phyloP scores from a whole-genome alignment of 495 filamentous ascomycete genomes.

The Aspergillus homomorphus region DNA sequence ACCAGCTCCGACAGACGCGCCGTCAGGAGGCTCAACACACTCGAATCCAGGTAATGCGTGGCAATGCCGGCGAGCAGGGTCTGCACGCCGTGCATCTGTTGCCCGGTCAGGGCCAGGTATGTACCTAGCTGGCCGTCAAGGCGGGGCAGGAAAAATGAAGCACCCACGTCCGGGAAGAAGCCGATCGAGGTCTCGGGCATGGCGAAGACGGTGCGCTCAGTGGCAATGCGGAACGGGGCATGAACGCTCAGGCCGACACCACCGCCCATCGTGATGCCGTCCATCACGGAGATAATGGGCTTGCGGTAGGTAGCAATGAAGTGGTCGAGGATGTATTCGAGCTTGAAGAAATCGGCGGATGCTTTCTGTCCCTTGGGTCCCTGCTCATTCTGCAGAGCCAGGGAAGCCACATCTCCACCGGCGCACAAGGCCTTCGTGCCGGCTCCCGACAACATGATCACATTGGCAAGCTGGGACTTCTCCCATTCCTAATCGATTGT shows the following conservation, averaged over 20 bases:
- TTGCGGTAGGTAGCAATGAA: slow-evolving; percentile 91
- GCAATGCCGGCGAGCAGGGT: slow-evolving; percentile 79
- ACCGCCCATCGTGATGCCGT: slow-evolving; percentile 97
- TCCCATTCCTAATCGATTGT: slow-evolving; percentile 67
- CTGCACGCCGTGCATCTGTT: slow-evolving; percentile 74
- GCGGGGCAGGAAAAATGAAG: slow-evolving; percentile 88
- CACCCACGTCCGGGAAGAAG: slow-evolving; percentile 97
- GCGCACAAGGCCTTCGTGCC: slow-evolving; percentile 86
- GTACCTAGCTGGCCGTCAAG: slow-evolving; percentile 81
- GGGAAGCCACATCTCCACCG: slow-evolving; percentile 80
- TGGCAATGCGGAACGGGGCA: slow-evolving; percentile 93
- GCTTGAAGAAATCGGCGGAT: slow-evolving; percentile 80
- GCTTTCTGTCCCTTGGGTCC: slow-evolving; percentile 62
- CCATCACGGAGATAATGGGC: slow-evolving; percentile 94
- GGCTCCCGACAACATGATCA: slow-evolving; percentile 86
- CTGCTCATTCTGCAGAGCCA: slow-evolving; percentile 67
- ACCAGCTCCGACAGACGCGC: slow-evolving; percentile 81
- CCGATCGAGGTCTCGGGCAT: slow-evolving; percentile 99
- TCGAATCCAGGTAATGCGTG: slow-evolving; percentile 93
- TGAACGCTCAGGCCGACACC: slow-evolving; percentile 93
- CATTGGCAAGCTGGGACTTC: slow-evolving; percentile 88
- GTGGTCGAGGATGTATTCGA: slow-evolving; percentile 94
- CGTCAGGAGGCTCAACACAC: slow-evolving; percentile 73
- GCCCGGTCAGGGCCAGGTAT: slow-evolving; percentile 87
- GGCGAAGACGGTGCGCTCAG: slow-evolving; percentile 89